A percentile compares a stretch with the other conserved stretches of the same genome.
Conservation (phyloP, 192 early-diverging fungal species). For the Spinellus fusiger region DNA sequence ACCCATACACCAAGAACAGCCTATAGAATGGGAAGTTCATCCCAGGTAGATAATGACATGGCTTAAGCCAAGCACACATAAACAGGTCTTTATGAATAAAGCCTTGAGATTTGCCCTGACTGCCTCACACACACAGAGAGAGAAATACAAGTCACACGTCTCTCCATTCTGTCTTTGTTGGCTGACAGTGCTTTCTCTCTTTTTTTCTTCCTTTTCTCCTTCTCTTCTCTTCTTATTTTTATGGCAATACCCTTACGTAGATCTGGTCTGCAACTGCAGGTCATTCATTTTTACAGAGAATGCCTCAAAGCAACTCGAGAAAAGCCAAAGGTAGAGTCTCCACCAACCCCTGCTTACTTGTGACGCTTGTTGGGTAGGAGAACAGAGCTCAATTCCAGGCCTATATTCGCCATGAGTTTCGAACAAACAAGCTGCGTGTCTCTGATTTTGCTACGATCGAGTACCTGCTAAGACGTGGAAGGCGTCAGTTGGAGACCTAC, state of each 20-base stretch:
- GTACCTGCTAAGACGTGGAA: constrained; percentile 60
- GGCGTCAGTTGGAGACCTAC: constrained; percentile 58
- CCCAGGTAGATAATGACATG: too few relatives aligned
- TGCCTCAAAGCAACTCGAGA: constrained; percentile 59
- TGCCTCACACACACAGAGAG: too few relatives aligned
- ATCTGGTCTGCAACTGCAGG: constrained; percentile 64
- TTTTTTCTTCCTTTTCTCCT: not conserved
- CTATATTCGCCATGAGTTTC: constrained; percentile 64
- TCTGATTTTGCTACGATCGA: constrained; percentile 65
- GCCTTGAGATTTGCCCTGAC: too few relatives aligned
- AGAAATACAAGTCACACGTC: too few relatives aligned
- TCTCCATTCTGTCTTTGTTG: too few relatives aligned
- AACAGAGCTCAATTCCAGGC: constrained; percentile 56
- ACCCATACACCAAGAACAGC: too few relatives aligned
- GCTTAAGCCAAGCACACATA: too few relatives aligned
- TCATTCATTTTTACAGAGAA: constrained; percentile 60
- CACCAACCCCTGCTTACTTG: not conserved
- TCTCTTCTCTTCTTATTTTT: not conserved
- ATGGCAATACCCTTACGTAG: constrained; percentile 28
- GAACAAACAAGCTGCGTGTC: constrained; percentile 48
- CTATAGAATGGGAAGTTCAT: too few relatives aligned
- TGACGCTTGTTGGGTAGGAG: constrained; percentile 32
- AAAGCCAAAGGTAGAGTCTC: constrained; percentile 50
- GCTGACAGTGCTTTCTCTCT: too few relatives aligned
- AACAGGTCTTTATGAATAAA: too few relatives aligned